Base-by-base conservation (phyloP, 331 rosid genomes). In the Malus hybrid region DNA sequence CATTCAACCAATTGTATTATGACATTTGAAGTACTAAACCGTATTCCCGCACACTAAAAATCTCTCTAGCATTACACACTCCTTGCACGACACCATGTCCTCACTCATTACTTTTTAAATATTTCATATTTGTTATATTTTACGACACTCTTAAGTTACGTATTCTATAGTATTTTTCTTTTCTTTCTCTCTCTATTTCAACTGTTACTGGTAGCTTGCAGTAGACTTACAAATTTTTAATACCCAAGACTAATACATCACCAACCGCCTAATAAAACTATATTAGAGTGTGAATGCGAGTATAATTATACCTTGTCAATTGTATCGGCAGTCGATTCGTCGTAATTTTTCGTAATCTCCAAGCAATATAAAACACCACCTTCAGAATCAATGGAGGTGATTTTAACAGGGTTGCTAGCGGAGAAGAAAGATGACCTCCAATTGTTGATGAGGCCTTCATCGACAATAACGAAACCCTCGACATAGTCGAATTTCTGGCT, bases 341-440 rank as follows among this genome's bases (percentile, higher is more conserved):
- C 68, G 85, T 95, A 95, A 73, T 92, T 92, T 82, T 83, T 95
- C 77, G 99, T 88, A 10, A 95, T 88, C 87, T 95, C 99, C 87
- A 95, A 82, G 91, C 99, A 95, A 85, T 95, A 95, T 52, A 95
- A 80, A 61, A 90, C 93, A 42, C 90, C 93, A 1, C 92, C 97
- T 24, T 95, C 83, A 12, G 89, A 71, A 6, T 90, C 86, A 2
- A 90, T 76, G n/a, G 99, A 90, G 72, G 75, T 80, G 72, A 95
- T 86, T 75, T 95, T 92, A n/a, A 95, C 93, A 15, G 97, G 97
- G 53, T 95, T 95, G 12, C 82, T 83, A 0, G 97, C 88, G 15
- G 97, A 90, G 73, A 92, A 94, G 78, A 95, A 95, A 0, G 99
- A 95, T 1, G 99, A 95, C 63, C 99, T 86, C 99, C 99, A 95